A percentile compares a stretch with the other conserved stretches of the same genome.
Evolutionary conservation across 192 early-diverging fungal species (phyloP).

Genomic region (Helicostylum pulchrum): DNA sequence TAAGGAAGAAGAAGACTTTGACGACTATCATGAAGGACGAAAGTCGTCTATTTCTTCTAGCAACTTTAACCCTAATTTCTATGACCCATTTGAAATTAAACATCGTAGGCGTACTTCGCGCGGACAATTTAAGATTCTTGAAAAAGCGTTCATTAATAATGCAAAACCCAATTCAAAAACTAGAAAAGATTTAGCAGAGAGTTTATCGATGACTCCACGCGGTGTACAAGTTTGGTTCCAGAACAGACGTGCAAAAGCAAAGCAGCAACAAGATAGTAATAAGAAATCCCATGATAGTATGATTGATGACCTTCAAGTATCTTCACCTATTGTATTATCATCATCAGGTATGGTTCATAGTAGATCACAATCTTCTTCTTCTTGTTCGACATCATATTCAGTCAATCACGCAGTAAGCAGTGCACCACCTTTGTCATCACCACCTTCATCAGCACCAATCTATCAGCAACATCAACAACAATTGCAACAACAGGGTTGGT

Average conservation of each 20-base stretch:
- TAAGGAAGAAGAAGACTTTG: background rate
- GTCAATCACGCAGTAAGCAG: background rate
- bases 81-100: constrained; percentile 76
- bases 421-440: background rate
- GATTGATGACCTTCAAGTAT: background rate
- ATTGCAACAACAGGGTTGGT: background rate
- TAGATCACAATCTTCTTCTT: constrained; percentile 11
- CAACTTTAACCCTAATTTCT: constrained; percentile 65
- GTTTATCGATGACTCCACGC: constrained; percentile 66
- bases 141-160: constrained; percentile 62
- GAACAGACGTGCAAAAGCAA: constrained; percentile 77
- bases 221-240: constrained; percentile 86
- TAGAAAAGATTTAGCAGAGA: constrained; percentile 57
- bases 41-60: constrained; percentile 12
- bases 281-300: background rate
- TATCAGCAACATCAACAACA: background rate
- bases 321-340: constrained; percentile 15
- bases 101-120: constrained; percentile 71
- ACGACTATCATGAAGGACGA: constrained; percentile 2
- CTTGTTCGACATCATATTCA: background rate
- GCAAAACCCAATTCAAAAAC: constrained; percentile 68
- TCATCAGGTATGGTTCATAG: constrained; percentile 6
- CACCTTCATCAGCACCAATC: background rate
- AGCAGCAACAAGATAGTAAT: constrained; percentile 31
- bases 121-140: constrained; percentile 66